phyloP scores from a whole-genome alignment of 1,284 basidiomycete genomes.

The Tilletia caries region DNA sequence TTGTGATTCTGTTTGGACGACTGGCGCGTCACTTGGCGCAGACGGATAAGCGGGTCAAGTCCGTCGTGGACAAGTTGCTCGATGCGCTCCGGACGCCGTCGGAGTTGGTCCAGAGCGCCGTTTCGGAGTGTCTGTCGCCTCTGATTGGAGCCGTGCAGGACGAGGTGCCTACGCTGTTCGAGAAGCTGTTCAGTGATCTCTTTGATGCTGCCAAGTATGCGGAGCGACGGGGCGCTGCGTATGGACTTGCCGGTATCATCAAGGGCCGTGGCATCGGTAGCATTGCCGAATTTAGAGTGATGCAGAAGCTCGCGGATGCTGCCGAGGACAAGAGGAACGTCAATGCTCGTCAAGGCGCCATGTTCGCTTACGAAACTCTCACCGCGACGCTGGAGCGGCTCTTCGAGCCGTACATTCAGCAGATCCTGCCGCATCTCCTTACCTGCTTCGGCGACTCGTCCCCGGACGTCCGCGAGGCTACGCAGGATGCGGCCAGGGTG shows the following conservation, averaged over 20 bases:
- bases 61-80: constrained; percentile 81
- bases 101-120: constrained; percentile 93
- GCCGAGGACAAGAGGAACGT: constrained; percentile 77
- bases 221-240: constrained; percentile 85
- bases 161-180: constrained; percentile 60
- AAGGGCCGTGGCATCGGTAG: constrained; percentile 81
- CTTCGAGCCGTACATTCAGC: constrained; percentile 89
- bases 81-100: constrained; percentile 90
- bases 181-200: constrained; percentile 67
- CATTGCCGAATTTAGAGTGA: constrained; percentile 78
- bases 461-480: constrained; percentile 87
- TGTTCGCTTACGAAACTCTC: constrained; percentile 87
- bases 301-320: constrained; percentile 71
- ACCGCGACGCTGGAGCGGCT: constrained; percentile 78
- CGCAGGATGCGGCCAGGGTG: constrained; percentile 83
- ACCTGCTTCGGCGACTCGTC: constrained; percentile 84
- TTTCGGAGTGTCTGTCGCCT: constrained; percentile 82
- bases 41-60: constrained; percentile 53
- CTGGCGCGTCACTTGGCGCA: constrained; percentile 81
- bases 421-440: constrained; percentile 80
- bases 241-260: constrained; percentile 87
- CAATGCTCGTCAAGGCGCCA: constrained; percentile 84
- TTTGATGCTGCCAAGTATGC: constrained; percentile 70
- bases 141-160: constrained; percentile 70
- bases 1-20: constrained; percentile 90